Evolutionary conservation across 2,329 filamentous ascomycete genomes (phyloP), one percentile per base, ranked within the genome.

Genomic region (Clonostachys solani): DNA sequence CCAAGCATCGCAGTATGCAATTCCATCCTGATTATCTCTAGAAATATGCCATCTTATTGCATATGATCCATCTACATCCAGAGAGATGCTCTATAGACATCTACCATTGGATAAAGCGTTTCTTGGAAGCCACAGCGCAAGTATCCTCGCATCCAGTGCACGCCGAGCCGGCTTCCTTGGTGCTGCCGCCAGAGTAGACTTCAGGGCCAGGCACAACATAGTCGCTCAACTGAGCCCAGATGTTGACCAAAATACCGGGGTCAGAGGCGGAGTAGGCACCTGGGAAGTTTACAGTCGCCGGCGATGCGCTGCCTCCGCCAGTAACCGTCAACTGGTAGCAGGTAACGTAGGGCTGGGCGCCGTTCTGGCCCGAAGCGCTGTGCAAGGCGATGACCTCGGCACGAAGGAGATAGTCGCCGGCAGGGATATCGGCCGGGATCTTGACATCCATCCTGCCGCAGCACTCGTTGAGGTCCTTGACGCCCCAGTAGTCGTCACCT

Each of bases 361-460:
- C 68, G 16, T 60, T 58, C 46, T 57, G 59, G 50, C 58, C 63
- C 19, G 51, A 49, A 35, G 65, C 67, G 6, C 58, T 59, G 62
- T 80, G 77, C 5, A 80, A 69, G 23, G 75, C 76, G 49, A 80
- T 73, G 48, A 76, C 65, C 62, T 80, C 77, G 52, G 76, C 72
- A 44, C 77, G 71, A 23, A 78, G 64, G 40, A 80, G 71, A 56
- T 80, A 80, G 55, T 77, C 71, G 36, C 78, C 78, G 7, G 72
- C 56, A 12, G 67, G 68, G 38, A 80, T 66, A 47, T 67, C 65
- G 5, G 57, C 49, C 8, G 77, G 76, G 46, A 80, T 73, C 17
- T 40, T 44, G 35, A 75, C 63, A 49, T 67, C 68, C 56, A 70
- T 62, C 51, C 69, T 71, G 37, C 72, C 65, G 50, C 65, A 68